Conservation (phyloP, 2,329 filamentous ascomycete species). For the Sclerotinia subarctica region DNA sequence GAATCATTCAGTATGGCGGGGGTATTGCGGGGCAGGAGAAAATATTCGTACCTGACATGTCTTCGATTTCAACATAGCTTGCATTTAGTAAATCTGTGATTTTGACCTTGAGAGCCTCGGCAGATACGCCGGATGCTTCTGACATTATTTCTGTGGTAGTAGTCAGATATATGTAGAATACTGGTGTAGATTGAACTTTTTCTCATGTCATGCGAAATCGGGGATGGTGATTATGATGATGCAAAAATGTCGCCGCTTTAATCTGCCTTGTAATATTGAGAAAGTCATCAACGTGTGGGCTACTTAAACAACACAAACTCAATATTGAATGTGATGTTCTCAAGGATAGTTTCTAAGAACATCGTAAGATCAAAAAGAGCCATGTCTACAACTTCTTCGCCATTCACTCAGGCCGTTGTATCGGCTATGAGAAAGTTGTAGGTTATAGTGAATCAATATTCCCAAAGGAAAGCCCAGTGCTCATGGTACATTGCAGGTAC, state of each 20-base stretch:
- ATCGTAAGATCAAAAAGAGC: conserved; percentile 20
- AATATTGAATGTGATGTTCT: conserved; percentile 28
- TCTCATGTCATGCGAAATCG: conserved; percentile 15
- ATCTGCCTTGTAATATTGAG: background rate
- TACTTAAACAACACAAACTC: background rate
- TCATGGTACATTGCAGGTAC: conserved; percentile 56
- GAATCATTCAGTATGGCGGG: conserved; percentile 15
- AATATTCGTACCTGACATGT: conserved; percentile 73
- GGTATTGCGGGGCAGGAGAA: conserved; percentile 26
- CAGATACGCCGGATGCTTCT: conserved; percentile 63
- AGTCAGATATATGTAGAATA: background rate
- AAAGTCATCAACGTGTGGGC: conserved; percentile 6
- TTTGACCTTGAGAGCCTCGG: conserved; percentile 65
- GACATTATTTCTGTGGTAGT: conserved; percentile 43
- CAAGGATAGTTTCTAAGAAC: conserved; percentile 24
- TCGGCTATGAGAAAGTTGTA: conserved; percentile 76
- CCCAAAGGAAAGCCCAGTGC: background rate
- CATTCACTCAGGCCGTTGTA: conserved; percentile 66
- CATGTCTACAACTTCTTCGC: conserved; percentile 33
- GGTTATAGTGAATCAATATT: conserved; percentile 39
- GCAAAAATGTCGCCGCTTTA: conserved; percentile 23
- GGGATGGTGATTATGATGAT: background rate
- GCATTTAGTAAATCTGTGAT: conserved; percentile 70
- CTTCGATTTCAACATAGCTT: conserved; percentile 79
- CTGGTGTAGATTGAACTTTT: background rate